Conservation (phyloP, 352 stramenopile species). For the Globisporangium alternatum region DNA sequence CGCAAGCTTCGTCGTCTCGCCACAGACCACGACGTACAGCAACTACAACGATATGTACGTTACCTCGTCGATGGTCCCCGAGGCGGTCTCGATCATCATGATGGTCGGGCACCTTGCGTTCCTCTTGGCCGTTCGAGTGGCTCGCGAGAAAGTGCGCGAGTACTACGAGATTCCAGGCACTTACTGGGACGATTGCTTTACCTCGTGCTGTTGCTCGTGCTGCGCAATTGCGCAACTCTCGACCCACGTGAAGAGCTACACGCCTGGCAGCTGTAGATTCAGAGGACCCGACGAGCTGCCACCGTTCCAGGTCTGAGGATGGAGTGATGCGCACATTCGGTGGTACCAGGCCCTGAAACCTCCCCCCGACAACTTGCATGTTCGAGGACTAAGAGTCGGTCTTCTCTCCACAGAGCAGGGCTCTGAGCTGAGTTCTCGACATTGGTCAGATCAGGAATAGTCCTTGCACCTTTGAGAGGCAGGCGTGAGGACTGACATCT, state of each 20-base stretch:
- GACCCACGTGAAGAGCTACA: constrained; percentile 33
- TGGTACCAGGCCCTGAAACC: too few relatives aligned
- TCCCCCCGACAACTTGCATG: too few relatives aligned
- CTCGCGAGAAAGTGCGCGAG: constrained; percentile 13
- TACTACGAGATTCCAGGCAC: constrained; percentile 25
- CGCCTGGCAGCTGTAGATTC: constrained; percentile 21
- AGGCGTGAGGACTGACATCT: too few relatives aligned
- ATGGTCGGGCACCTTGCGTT: background rate
- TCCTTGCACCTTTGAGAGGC: too few relatives aligned
- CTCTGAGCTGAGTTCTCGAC: too few relatives aligned
- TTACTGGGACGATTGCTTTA: constrained; percentile 9
- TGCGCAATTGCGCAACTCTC: constrained; percentile 32
- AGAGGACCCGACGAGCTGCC: constrained; percentile 15
- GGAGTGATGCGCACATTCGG: too few relatives aligned
- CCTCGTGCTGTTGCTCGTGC: constrained; percentile 23
- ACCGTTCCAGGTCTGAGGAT: constrained; percentile 1
- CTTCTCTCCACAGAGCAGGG: too few relatives aligned
- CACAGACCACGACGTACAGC: background rate
- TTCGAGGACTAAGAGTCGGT: too few relatives aligned
- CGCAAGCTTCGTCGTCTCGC: background rate
- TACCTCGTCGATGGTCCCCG: background rate
- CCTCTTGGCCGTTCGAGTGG: constrained; percentile 6
- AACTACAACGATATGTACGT: background rate
- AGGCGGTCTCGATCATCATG: background rate
- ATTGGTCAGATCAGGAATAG: too few relatives aligned